Evolutionary conservation across 2,329 filamentous ascomycete genomes (phyloP).

Genomic region (Colletotrichum siamense): DNA sequence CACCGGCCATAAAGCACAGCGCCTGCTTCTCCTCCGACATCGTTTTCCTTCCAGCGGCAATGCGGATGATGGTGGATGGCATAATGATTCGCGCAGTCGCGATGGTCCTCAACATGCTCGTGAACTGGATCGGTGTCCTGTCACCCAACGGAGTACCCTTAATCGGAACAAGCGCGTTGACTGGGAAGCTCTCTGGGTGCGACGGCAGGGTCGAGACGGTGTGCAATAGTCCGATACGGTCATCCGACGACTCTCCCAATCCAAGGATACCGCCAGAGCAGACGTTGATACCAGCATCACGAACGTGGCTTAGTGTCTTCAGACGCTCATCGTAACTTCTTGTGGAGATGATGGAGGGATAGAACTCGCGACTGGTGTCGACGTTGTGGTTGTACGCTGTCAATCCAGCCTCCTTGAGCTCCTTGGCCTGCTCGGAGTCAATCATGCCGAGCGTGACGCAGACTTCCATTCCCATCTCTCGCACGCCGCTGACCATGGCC

Average conservation of each 20-base stretch:
- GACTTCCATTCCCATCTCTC: conserved; percentile 83
- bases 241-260: conserved; percentile 77
- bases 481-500: conserved; percentile 83
- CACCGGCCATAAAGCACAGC: conserved; percentile 87
- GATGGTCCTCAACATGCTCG: conserved; percentile 80
- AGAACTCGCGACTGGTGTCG: conserved; percentile 88
- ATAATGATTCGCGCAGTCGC: conserved; percentile 84
- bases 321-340: conserved; percentile 87
- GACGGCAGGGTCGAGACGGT: conserved; percentile 81
- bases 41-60: conserved; percentile 83
- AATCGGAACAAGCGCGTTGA: conserved; percentile 90
- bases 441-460: conserved; percentile 97
- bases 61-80: conserved; percentile 84
- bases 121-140: conserved; percentile 74
- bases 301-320: conserved; percentile 78
- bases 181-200: conserved; percentile 90
- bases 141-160: conserved; percentile 87
- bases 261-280: conserved; percentile 91
- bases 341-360: conserved; percentile 85
- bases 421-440: conserved; percentile 77
- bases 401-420: conserved; percentile 82
- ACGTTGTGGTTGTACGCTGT: conserved; percentile 96
- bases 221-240: conserved; percentile 83
- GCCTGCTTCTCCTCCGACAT: conserved; percentile 90
- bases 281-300: conserved; percentile 86